These are phyloP conservation scores for Hypoxylon subgilvum DNA, from an alignment of 495 filamentous ascomycete species.

Conservation along the genomic window DNA sequence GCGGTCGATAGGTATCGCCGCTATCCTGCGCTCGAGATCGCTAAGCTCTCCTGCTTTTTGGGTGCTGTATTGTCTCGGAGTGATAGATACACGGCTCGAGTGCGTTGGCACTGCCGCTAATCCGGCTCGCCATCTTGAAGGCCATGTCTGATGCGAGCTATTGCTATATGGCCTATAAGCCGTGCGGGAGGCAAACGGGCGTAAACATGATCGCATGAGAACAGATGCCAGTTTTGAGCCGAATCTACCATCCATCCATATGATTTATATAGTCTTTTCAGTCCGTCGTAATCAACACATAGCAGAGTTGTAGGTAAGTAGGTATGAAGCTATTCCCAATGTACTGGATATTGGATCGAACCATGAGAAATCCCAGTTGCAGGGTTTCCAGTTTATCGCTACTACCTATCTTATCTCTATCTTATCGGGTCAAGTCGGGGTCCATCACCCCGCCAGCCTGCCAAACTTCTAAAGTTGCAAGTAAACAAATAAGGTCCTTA, in stretches of 20 bases:
- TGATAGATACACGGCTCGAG: not conserved
- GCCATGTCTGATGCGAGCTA: not conserved
- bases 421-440: not conserved
- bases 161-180: conserved; percentile 43
- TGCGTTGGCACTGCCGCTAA: too few relatives aligned
- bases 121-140: conserved; percentile 22
- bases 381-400: too few relatives aligned
- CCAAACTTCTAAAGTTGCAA: conserved; percentile 18
- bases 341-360: too few relatives aligned
- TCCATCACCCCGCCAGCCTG: conserved; percentile 43
- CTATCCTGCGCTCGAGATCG: conserved; percentile 80
- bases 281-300: conserved; percentile 7
- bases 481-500: conserved; percentile 47
- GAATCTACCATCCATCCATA: conserved; percentile 42
- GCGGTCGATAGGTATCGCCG: conserved; percentile 84
- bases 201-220: conserved; percentile 47
- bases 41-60: conserved; percentile 16
- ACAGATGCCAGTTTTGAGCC: conserved; percentile 14
- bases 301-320: not conserved
- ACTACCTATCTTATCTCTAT: too few relatives aligned
- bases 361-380: not conserved
- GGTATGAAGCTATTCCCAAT: not conserved
- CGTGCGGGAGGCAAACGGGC: conserved; percentile 47
- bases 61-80: conserved; percentile 21
- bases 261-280: conserved; percentile 17